phyloP scores from a whole-genome alignment of 2,329 filamentous ascomycete genomes.

The Calycina herbarum region DNA sequence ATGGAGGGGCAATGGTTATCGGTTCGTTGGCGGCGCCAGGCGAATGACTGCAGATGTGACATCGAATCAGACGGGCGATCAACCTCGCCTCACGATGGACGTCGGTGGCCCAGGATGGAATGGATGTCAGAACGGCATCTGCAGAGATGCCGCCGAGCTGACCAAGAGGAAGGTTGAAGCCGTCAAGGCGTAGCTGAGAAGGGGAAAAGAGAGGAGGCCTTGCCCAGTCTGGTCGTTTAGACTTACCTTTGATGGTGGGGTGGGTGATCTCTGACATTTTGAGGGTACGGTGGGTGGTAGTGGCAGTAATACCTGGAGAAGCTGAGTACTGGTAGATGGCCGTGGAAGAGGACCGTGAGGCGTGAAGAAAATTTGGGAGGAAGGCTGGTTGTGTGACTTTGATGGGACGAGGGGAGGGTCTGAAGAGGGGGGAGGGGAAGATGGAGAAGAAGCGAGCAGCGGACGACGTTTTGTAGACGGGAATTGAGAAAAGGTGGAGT shows the following conservation, averaged over 20 bases:
- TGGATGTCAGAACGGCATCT: neutral
- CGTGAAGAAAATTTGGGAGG: neutral
- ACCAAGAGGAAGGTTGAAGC: slow-evolving; percentile 1
- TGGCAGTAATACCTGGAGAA: neutral
- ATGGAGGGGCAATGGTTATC: neutral
- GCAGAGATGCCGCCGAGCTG: neutral
- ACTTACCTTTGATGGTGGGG: slow-evolving; percentile 59
- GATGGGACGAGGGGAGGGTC: neutral
- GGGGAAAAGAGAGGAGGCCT: neutral
- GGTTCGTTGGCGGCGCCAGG: slow-evolving; percentile 4
- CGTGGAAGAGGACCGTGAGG: neutral
- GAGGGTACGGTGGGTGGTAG: neutral
- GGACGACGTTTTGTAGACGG: neutral
- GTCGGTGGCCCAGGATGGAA: neutral
- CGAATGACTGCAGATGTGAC: slow-evolving; percentile 4
- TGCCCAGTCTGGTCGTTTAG: slow-evolving; percentile 1
- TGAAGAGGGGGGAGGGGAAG: neutral
- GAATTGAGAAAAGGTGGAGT: neutral
- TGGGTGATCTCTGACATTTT: slow-evolving; percentile 56
- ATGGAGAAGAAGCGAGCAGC: neutral
- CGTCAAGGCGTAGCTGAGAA: neutral
- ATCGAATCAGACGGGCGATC: neutral
- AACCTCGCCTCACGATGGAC: slow-evolving; percentile 3
- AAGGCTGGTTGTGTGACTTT: neutral
- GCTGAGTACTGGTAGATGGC: neutral